These are phyloP conservation scores for Blastocystis sp. DNA, from an alignment of 352 stramenopile species.

Conservation along the genomic window DNA sequence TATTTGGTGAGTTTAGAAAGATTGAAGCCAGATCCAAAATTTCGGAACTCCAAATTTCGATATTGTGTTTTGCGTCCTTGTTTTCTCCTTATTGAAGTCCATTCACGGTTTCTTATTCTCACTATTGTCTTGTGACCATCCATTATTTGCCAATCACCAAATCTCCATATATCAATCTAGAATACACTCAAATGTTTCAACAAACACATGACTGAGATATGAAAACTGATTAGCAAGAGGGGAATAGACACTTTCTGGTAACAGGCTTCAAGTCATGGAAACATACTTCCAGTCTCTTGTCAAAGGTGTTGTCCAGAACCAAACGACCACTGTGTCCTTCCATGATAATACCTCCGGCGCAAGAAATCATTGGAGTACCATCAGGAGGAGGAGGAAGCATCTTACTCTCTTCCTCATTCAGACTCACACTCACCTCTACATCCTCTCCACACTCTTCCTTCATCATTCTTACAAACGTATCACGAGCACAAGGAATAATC, in stretches of 20 bases:
- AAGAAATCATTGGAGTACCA: conserved; percentile 65
- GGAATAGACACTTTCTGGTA: conserved; percentile 51
- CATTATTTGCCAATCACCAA: conserved; percentile 64
- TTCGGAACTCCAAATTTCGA: not conserved
- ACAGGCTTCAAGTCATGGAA: conserved; percentile 51
- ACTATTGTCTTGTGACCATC: not conserved
- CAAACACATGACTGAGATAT: not conserved
- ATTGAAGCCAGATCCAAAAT: not conserved
- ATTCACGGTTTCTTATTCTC: too few species aligned
- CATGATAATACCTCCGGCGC: conserved; percentile 76
- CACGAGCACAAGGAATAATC: conserved; percentile 76
- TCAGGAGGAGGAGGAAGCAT: conserved; percentile 64
- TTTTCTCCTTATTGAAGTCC: not conserved
- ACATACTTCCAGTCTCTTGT: conserved; percentile 71
- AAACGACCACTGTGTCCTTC: conserved; percentile 85
- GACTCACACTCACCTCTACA: conserved; percentile 47
- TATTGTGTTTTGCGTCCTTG: not conserved
- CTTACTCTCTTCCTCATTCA: conserved; percentile 71
- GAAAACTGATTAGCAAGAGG: conserved; percentile 51
- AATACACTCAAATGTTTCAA: not conserved
- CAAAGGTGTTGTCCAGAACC: conserved; percentile 92
- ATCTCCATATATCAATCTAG: not conserved
- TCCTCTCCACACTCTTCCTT: conserved; percentile 66
- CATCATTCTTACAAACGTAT: conserved; percentile 77
- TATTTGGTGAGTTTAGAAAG: not conserved